Evolutionary conservation across 805 yeast species (phyloP).

Genomic region (Teunomyces funiuensis): DNA sequence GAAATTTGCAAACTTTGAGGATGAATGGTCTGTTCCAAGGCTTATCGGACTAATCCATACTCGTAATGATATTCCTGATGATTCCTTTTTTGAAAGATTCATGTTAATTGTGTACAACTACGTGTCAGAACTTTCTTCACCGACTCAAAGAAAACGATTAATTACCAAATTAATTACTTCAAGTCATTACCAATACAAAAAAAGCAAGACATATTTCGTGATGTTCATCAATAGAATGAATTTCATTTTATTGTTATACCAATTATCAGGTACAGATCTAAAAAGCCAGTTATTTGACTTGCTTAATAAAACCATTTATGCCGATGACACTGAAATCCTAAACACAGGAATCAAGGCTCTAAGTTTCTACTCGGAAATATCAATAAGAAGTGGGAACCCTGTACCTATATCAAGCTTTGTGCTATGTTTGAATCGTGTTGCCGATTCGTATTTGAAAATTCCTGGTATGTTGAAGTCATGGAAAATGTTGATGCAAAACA

Average conservation of each 20-base stretch:
- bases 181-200: conserved; percentile 33
- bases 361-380: conserved; percentile 5
- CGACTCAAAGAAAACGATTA: conserved; percentile 27
- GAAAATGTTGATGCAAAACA: conserved; percentile 12
- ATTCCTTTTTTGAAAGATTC: conserved; percentile 36
- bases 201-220: conserved; percentile 23
- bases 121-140: conserved; percentile 22
- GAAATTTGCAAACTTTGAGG: conserved; percentile 37
- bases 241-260: conserved; percentile 33
- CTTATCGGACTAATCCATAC: conserved; percentile 22
- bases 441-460: conserved; percentile 5
- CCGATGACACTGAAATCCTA: conserved; percentile 9
- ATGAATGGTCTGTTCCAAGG: conserved; percentile 28
- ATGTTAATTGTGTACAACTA: conserved; percentile 35
- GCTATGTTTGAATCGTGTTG: conserved; percentile 4
- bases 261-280: conserved; percentile 34
- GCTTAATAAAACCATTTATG: conserved; percentile 19
- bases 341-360: conserved; percentile 5
- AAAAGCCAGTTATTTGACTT: conserved; percentile 27
- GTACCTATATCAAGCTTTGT: conserved; percentile 9
- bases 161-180: conserved; percentile 38
- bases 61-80: conserved; percentile 27
- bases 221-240: conserved; percentile 40
- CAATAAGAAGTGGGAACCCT: background rate
- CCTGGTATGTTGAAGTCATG: conserved; percentile 20